Evolutionary conservation across 2,329 filamentous ascomycete genomes (phyloP).

Genomic region (Botrytis medusae): DNA sequence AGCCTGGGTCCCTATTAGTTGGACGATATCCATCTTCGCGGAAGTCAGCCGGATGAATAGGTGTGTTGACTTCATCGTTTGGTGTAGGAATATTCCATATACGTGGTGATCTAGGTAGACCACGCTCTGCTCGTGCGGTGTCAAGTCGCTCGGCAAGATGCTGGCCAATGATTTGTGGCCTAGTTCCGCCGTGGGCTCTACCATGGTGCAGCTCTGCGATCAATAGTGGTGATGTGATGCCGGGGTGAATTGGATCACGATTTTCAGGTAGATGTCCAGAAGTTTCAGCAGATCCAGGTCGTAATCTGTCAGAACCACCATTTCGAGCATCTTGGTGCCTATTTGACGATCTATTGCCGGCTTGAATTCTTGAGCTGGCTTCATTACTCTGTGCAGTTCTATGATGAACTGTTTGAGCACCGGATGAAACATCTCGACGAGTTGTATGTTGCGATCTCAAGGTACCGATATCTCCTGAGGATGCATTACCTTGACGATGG

Average conservation of each 20-base stretch:
- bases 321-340: neutral
- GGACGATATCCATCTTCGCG: neutral
- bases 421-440: too few species aligned
- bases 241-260: neutral
- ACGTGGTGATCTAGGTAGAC: neutral
- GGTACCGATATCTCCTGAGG: neutral
- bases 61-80: neutral
- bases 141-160: neutral
- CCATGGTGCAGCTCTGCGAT: neutral
- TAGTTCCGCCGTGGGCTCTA: neutral
- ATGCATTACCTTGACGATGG: neutral
- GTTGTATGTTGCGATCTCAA: neutral
- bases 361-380: accelerated
- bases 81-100: neutral
- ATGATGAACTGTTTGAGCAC: too few species aligned
- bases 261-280: neutral
- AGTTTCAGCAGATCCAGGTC: neutral
- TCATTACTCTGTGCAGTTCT: neutral
- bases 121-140: neutral
- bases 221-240: neutral
- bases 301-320: neutral
- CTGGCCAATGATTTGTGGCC: neutral
- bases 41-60: neutral
- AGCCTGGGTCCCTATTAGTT: neutral
- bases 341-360: neutral